A percentile compares a stretch with the other conserved stretches of the same genome.
phyloP scores from a whole-genome alignment of 1,139 yeast genomes.

The Suhomyces bokatorum region DNA sequence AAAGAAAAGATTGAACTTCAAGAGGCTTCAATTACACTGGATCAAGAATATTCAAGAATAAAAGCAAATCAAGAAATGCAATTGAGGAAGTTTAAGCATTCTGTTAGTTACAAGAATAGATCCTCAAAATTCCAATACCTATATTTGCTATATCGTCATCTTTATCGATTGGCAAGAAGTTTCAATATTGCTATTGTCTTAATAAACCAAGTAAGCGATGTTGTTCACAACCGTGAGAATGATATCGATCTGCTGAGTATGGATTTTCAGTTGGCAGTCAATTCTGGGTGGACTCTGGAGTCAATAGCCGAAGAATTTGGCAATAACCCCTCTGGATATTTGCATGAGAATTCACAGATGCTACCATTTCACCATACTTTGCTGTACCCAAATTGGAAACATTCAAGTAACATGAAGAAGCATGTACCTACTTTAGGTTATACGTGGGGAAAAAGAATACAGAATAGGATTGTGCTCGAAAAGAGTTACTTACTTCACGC shows the following conservation, averaged over 20 bases:
- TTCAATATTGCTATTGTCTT: slow-evolving; percentile 63
- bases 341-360: too few relatives aligned
- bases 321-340: too few relatives aligned
- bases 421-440: slow-evolving; percentile 44
- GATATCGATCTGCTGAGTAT: slow-evolving; percentile 45
- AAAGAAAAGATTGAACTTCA: slow-evolving; percentile 25
- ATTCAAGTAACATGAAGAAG: neutral
- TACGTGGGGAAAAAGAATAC: slow-evolving; percentile 39
- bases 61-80: slow-evolving; percentile 31
- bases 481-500: slow-evolving; percentile 34
- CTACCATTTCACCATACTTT: too few relatives aligned
- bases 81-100: slow-evolving; percentile 29
- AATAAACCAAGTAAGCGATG: slow-evolving; percentile 79
- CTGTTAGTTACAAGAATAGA: slow-evolving; percentile 32
- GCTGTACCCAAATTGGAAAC: too few relatives aligned
- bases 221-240: slow-evolving; percentile 13
- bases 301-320: slow-evolving; percentile 23
- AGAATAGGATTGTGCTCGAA: slow-evolving; percentile 33
- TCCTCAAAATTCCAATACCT: slow-evolving; percentile 45
- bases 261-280: slow-evolving; percentile 72
- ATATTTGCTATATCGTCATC: slow-evolving; percentile 45
- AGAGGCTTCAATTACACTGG: slow-evolving; percentile 20
- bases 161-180: slow-evolving; percentile 51
- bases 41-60: slow-evolving; percentile 20
- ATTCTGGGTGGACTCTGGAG: slow-evolving; percentile 70